Evolutionary conservation across 768 basidiomycete species (phyloP).

Genomic region (Lyophyllum decastes): DNA sequence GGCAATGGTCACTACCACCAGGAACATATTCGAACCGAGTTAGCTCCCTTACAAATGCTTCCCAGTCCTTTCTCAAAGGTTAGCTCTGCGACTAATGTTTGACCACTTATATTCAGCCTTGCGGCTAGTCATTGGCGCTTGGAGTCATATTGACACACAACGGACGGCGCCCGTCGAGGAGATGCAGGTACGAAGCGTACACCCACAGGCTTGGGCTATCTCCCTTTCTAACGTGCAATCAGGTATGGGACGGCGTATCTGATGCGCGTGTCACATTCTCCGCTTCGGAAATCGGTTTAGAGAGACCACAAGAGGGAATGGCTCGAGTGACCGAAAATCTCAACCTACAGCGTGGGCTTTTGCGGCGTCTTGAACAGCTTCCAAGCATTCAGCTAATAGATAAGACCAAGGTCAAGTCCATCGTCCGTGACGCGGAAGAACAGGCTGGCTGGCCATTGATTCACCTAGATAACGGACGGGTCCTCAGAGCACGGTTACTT

Average conservation of each 20-base stretch:
- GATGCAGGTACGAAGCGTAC: slow-evolving; percentile 68
- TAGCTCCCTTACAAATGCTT: slow-evolving; percentile 80
- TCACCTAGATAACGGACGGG: slow-evolving; percentile 65
- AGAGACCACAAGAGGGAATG: slow-evolving; percentile 48
- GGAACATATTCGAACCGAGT: slow-evolving; percentile 79
- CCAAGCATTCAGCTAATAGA: slow-evolving; percentile 67
- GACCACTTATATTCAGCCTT: slow-evolving; percentile 5
- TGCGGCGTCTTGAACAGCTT: slow-evolving; percentile 58
- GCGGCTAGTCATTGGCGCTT: slow-evolving; percentile 74
- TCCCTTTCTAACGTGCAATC: background rate
- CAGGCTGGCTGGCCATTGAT: slow-evolving; percentile 80
- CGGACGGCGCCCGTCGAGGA: slow-evolving; percentile 77
- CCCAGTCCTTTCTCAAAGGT: slow-evolving; percentile 70
- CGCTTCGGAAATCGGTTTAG: slow-evolving; percentile 46
- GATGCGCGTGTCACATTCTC: slow-evolving; percentile 77
- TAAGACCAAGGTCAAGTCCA: slow-evolving; percentile 72
- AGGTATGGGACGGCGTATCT: slow-evolving; percentile 94
- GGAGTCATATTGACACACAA: slow-evolving; percentile 68
- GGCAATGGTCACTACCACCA: slow-evolving; percentile 60
- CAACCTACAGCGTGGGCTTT: slow-evolving; percentile 86
- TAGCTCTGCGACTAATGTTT: slow-evolving; percentile 10
- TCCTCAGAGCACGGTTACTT: slow-evolving; percentile 71
- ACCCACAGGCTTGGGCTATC: background rate
- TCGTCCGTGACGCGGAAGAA: slow-evolving; percentile 52
- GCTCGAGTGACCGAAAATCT: slow-evolving; percentile 89